These are phyloP conservation scores for Astrephomene gubernaculifera DNA, from an alignment of 139 green algal species.

Conservation along the genomic window DNA sequence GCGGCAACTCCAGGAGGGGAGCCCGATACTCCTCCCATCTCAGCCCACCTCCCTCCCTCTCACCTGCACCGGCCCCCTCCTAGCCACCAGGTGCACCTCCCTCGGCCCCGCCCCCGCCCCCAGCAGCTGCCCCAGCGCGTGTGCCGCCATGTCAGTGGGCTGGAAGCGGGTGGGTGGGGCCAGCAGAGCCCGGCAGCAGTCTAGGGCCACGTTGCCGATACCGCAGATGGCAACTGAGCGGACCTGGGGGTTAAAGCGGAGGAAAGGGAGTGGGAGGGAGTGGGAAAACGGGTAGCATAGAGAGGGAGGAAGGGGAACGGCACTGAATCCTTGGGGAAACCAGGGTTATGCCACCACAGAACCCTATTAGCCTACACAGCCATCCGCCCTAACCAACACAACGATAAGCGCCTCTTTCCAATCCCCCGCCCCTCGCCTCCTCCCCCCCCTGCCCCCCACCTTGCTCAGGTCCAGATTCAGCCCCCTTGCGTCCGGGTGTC, in stretches of 20 bases:
- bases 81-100: conserved; percentile 86
- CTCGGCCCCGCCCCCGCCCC: background rate
- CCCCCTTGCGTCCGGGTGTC: conserved; percentile 82
- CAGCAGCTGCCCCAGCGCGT: conserved; percentile 78
- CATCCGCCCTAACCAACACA: too few species aligned
- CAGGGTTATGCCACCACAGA: too few species aligned
- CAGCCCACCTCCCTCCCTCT: background rate
- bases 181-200: conserved; percentile 94
- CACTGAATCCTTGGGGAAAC: too few species aligned
- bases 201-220: conserved; percentile 93
- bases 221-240: conserved; percentile 49
- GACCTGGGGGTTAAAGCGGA: background rate
- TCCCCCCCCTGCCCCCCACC: background rate
- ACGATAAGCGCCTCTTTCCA: too few species aligned
- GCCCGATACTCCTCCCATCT: too few species aligned
- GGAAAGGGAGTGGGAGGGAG: too few species aligned
- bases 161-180: conserved; percentile 42
- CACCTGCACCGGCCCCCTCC: conserved; percentile 89
- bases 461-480: conserved; percentile 77
- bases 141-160: conserved; percentile 87
- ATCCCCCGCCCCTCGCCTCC: too few species aligned
- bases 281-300: too few species aligned
- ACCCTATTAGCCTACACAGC: too few species aligned
- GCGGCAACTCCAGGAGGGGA: too few species aligned
- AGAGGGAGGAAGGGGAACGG: too few species aligned